Evolutionary conservation across 495 filamentous ascomycete genomes (phyloP), one percentile per base, ranked within the genome.

Genomic region (Aspergillus affinis): DNA sequence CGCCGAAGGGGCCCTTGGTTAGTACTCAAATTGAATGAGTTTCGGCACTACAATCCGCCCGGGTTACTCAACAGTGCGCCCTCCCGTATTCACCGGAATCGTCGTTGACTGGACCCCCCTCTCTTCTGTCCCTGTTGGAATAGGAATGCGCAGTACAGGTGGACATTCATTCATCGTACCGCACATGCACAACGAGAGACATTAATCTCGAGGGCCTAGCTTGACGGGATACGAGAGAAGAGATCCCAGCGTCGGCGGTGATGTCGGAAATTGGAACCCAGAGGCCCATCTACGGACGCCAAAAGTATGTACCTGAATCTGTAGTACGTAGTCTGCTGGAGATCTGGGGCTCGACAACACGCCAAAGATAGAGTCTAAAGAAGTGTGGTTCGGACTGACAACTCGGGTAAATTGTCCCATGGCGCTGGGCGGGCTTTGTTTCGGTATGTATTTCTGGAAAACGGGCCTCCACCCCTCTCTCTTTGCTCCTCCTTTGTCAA

Each of bases 351-450:
- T 54, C 32, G 19, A 45, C 23, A 30, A 54, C 45, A 54, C 52
- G 36, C 36, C 52, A 54, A 54, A 45, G 52, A 17, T 45, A 46
- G 52, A 26, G 23, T 26, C 23, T 26, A 26, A 4, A 44, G 18
- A 54, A 10, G 19, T 23, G 51, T 44, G 51, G 51, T 20, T 20
- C 15, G n/a, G 17, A 20, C 26, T 54, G 41, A 44, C 32, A 26
- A 23, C 19, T 54, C 32, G 52, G 52, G n/a, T 54, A 54, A 54
- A 21, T 32, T 7, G 32, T 45, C 32, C 45, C 52, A 54, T 23
- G 52, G 52, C 52, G 36, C 36, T 41, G 36, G 36, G 15, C 9
- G 36, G 3, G 7, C 45, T 8, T 8, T 6, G 20, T 9, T 45
- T 54, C 32, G 32, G 52, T 45, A 46, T 15, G 52, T 45, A 46